A percentile compares a stretch with the other conserved stretches of the same genome.
These are phyloP conservation scores for Heterobasidion occidentale DNA, from an alignment of 1,284 basidiomycete genomes.

Conservation along the genomic window DNA sequence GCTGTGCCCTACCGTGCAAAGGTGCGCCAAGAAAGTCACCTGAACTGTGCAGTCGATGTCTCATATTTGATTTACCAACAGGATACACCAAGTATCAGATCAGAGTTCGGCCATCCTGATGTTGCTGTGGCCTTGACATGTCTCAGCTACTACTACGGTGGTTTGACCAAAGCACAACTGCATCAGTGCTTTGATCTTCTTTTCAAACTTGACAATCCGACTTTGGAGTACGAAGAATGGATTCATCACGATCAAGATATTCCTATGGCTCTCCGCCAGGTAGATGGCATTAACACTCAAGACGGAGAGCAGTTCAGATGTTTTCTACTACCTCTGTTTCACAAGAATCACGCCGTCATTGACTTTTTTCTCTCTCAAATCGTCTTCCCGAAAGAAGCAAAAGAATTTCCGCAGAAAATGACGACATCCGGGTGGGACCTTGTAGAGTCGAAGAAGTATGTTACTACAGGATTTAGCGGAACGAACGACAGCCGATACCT, in stretches of 20 bases:
- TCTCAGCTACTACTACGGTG: constrained; percentile 44
- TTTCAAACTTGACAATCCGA: neutral
- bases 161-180: constrained; percentile 20
- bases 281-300: neutral
- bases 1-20: neutral
- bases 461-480: constrained; percentile 48
- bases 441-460: constrained; percentile 26
- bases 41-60: neutral
- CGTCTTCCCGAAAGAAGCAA: constrained; percentile 42
- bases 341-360: neutral
- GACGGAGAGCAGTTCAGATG: neutral
- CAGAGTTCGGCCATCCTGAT: constrained; percentile 52
- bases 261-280: neutral
- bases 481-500: constrained; percentile 47
- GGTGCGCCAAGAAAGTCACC: neutral
- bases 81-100: constrained; percentile 38
- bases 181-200: neutral
- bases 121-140: constrained; percentile 39
- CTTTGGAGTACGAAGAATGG: neutral
- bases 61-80: neutral
- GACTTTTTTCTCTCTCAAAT: constrained; percentile 24
- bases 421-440: constrained; percentile 48
- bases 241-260: neutral
- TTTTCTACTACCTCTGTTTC: neutral
- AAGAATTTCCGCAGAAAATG: constrained; percentile 40